Evolutionary conservation across 768 basidiomycete species (phyloP).

Genomic region (Mrakia frigida): DNA sequence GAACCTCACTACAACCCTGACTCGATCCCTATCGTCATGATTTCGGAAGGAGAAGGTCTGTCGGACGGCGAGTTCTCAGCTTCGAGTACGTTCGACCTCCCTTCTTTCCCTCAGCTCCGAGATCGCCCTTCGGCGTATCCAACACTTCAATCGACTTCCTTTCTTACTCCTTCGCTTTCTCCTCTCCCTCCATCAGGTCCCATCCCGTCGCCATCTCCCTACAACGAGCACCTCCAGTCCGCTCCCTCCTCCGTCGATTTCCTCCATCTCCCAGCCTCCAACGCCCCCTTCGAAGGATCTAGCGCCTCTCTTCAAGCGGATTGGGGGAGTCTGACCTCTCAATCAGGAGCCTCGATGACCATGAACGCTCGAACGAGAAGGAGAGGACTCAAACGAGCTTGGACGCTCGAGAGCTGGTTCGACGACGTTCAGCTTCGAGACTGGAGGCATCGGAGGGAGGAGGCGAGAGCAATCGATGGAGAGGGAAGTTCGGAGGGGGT

Average conservation of each 20-base stretch:
- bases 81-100: neutral
- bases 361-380: neutral
- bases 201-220: constrained; percentile 7
- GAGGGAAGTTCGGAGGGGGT: too few species aligned
- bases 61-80: neutral
- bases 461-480: neutral
- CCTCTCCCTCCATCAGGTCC: neutral
- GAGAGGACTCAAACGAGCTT: neutral
- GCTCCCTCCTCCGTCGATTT: constrained; percentile 5
- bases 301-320: neutral
- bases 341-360: neutral
- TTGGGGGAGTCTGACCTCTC: neutral
- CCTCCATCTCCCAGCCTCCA: neutral
- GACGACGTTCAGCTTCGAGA: neutral
- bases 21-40: constrained; percentile 5
- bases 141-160: neutral
- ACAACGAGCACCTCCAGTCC: neutral
- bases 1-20: neutral
- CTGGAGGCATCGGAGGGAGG: neutral
- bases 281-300: neutral
- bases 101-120: neutral
- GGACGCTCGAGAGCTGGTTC: constrained; percentile 1
- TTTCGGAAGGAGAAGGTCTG: neutral
- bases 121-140: neutral
- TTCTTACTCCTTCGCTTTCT: neutral